Evolutionary conservation across 768 basidiomycete species (phyloP).

Genomic region (Leucocoprinus leucothites): DNA sequence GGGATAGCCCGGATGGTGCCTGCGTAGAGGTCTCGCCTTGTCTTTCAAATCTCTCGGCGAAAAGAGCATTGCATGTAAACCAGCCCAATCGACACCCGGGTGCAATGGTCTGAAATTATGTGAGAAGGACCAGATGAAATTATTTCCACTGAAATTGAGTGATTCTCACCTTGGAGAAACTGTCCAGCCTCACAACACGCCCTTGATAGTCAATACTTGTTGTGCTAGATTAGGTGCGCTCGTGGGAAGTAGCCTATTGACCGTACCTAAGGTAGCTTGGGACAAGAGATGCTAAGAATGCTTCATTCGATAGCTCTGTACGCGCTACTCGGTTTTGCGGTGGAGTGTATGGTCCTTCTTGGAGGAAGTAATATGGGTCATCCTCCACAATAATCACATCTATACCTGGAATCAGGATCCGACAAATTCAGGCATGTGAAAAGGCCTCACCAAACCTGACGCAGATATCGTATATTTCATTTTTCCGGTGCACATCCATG

Average conservation of each 20-base stretch:
- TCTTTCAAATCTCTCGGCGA: conserved; percentile 73
- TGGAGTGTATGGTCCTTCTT: conserved; percentile 52
- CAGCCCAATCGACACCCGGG: conserved; percentile 79
- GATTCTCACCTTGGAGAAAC: conserved; percentile 62
- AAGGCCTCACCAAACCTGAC: conserved; percentile 63
- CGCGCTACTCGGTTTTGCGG: conserved; percentile 30
- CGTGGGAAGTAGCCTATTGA: not conserved
- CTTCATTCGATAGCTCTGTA: conserved; percentile 22
- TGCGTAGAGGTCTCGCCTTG: conserved; percentile 68
- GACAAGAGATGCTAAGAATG: conserved; percentile 50
- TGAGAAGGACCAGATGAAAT: not conserved
- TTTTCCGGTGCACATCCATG: conserved; percentile 61
- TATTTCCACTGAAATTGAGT: not conserved
- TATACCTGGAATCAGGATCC: conserved; percentile 18
- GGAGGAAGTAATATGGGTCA: conserved; percentile 79
- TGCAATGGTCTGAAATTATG: conserved; percentile 72
- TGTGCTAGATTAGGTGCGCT: not conserved
- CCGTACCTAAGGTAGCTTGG: conserved; percentile 59
- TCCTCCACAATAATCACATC: conserved; percentile 82
- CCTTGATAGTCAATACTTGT: conserved; percentile 70
- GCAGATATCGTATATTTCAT: conserved; percentile 78
- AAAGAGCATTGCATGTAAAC: conserved; percentile 74
- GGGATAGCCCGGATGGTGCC: conserved; percentile 68
- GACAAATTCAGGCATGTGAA: not conserved
- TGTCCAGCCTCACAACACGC: conserved; percentile 80